Percentiles rank a stretch among this genome's conserved stretches.
These are phyloP conservation scores for Ogataea parapolymorpha DNA, from an alignment of 805 yeast genomes.

Conservation along the genomic window DNA sequence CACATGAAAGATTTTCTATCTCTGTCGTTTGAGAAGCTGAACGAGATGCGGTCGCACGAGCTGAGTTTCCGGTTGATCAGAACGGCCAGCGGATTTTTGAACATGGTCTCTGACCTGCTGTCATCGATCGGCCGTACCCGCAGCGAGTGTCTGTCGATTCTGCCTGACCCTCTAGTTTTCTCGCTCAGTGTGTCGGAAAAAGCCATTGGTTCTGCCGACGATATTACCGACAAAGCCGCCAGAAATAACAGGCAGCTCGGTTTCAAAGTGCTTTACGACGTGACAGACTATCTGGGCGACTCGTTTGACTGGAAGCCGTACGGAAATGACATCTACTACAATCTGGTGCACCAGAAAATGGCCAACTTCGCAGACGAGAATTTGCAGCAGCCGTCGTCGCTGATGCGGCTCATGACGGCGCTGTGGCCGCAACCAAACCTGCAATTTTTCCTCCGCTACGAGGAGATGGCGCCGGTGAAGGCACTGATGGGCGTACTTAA, in stretches of 20 bases:
- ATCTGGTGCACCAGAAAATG: slow-evolving; percentile 64
- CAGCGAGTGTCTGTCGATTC: slow-evolving; percentile 43
- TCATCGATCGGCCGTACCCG: slow-evolving; percentile 57
- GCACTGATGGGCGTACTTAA: slow-evolving; percentile 56
- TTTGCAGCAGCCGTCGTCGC: slow-evolving; percentile 75
- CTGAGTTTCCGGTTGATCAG: slow-evolving; percentile 38
- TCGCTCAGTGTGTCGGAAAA: slow-evolving; percentile 53
- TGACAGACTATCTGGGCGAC: slow-evolving; percentile 54
- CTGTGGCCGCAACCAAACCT: slow-evolving; percentile 52
- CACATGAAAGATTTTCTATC: slow-evolving; percentile 58
- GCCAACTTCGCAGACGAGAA: slow-evolving; percentile 69
- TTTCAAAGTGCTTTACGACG: slow-evolving; percentile 55
- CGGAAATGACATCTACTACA: slow-evolving; percentile 46
- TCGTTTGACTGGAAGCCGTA: slow-evolving; percentile 54
- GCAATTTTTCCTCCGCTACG: slow-evolving; percentile 50
- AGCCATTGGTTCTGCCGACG: slow-evolving; percentile 29
- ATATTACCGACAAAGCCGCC: slow-evolving; percentile 42
- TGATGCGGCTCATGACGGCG: slow-evolving; percentile 60
- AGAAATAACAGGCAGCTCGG: slow-evolving; percentile 64
- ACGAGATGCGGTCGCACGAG: slow-evolving; percentile 20
- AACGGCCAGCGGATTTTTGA: slow-evolving; percentile 61
- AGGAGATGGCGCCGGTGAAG: slow-evolving; percentile 50
- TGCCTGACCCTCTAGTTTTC: slow-evolving; percentile 57
- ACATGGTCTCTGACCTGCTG: slow-evolving; percentile 54
- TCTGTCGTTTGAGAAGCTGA: slow-evolving; percentile 56